Evolutionary conservation across 805 yeast genomes (phyloP).

Genomic region (Candida railenensis): DNA sequence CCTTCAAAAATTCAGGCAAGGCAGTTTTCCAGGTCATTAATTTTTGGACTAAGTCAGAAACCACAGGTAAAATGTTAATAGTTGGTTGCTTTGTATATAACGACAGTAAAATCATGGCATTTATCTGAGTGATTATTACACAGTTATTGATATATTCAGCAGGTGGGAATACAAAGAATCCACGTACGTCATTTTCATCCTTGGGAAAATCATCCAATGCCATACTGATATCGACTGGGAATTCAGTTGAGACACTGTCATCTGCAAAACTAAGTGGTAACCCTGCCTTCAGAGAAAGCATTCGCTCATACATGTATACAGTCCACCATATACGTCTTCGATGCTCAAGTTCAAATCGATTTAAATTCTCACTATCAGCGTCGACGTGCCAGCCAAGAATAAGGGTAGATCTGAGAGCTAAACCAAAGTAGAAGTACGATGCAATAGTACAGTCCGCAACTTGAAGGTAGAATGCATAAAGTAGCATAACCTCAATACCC

Average conservation of each 20-base stretch:
- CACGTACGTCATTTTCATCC: conserved; percentile 51
- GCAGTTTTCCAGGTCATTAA: conserved; percentile 66
- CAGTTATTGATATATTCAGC: conserved; percentile 76
- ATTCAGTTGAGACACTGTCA: conserved; percentile 74
- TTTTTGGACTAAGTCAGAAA: conserved; percentile 66
- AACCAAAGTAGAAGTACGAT: conserved; percentile 76
- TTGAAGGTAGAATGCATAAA: conserved; percentile 77
- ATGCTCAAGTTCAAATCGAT: conserved; percentile 55
- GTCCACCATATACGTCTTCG: conserved; percentile 50
- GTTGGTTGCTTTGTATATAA: conserved; percentile 76
- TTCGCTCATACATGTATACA: conserved; percentile 56
- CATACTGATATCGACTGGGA: conserved; percentile 73
- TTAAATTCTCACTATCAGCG: conserved; percentile 61
- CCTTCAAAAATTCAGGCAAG: conserved; percentile 62
- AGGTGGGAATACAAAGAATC: conserved; percentile 72
- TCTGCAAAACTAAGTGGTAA: conserved; percentile 77
- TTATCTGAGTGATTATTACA: conserved; percentile 75
- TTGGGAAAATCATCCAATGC: conserved; percentile 35
- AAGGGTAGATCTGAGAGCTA: conserved; percentile 69
- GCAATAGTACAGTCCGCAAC: conserved; percentile 85
- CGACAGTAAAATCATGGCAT: conserved; percentile 67
- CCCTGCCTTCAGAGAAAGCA: conserved; percentile 82
- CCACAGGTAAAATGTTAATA: conserved; percentile 70
- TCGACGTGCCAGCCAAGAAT: conserved; percentile 82
- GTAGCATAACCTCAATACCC: conserved; percentile 70